Percentiles rank a stretch among this genome's conserved stretches.
Conservation (phyloP, 148 eudicot species). For the Silene uniflora region DNA sequence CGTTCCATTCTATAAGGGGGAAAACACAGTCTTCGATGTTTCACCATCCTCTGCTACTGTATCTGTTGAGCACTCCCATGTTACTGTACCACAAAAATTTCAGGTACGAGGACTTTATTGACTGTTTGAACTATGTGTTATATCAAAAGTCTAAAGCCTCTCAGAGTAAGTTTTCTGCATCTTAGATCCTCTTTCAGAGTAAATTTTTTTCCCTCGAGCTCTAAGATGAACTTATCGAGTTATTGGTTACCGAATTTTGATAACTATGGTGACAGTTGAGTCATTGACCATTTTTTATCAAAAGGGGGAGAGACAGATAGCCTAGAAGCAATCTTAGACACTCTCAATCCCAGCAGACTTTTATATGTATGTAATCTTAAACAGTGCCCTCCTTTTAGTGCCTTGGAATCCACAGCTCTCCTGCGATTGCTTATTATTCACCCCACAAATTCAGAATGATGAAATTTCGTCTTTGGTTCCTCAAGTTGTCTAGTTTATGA, state of each 20-base stretch:
- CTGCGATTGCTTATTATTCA: too few species aligned
- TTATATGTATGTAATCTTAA: too few species aligned
- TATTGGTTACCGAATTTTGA: background rate
- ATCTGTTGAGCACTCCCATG: conserved; percentile 83
- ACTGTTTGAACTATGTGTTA: background rate
- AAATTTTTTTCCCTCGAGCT: background rate
- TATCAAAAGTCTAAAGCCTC: background rate
- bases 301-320: background rate
- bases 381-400: too few species aligned
- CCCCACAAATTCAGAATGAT: too few species aligned
- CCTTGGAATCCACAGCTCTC: too few species aligned
- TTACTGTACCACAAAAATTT: conserved; percentile 61
- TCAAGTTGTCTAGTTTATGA: too few species aligned
- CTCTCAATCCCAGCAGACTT: too few species aligned
- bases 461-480: too few species aligned
- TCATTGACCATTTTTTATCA: background rate
- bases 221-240: background rate
- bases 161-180: background rate
- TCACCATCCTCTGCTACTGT: conserved; percentile 73
- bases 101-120: conserved; percentile 51
- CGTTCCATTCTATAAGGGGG: conserved; percentile 93
- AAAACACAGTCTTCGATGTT: conserved; percentile 90
- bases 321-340: background rate
- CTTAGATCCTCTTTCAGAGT: background rate
- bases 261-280: background rate